Evolutionary conservation across 768 basidiomycete species (phyloP), one percentile per base, ranked within the genome.

Genomic region (Strobilomyces dryophilus): DNA sequence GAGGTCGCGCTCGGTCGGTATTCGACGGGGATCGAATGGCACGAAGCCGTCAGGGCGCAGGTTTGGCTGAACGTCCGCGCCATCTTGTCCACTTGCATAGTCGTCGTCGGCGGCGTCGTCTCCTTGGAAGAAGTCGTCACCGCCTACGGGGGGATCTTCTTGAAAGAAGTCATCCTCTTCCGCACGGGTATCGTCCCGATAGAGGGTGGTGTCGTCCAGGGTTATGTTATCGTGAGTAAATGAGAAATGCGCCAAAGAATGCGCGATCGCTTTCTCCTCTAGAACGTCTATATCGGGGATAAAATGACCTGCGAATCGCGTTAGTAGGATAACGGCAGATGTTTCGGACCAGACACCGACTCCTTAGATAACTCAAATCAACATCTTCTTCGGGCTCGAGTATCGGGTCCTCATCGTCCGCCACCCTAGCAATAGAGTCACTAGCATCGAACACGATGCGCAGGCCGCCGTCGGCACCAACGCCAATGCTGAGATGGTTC

Each of bases 371-470:
- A 27, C 75, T 80, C 41, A 92, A 61, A 63, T 90, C 85, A 14
- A 92, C 75, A 5, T 79, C 75, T 49, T 86, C 84, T 56, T 80
- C 80, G 3, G 83, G 82, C 59, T 94, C 92, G 41, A 85, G 77
- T 37, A 82, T 70, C 14, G 74, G 74, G 8, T 71, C 74, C 24
- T 85, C 84, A 43, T 91, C 92, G 36, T 95, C 84, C 3, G 79
- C 82, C 31, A 78, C 87, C 56, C 84, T 88, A 4, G 84, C 83
- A 66, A 89, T 84, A 0, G 91, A 88, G 67, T 98, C 95, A 52
- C 95, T 87, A 5, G 94, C 95, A 68, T 98, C 95, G 61, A 99
- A 99, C 26, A 98, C 90, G 47, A 99, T 89, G 54, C 93, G 78
- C 67, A 98, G 77, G 37, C 82, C 83, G 4, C 89, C 88, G 53